Evolutionary conservation across 2,329 filamentous ascomycete species (phyloP).

Genomic region (Penicillium occitanis): DNA sequence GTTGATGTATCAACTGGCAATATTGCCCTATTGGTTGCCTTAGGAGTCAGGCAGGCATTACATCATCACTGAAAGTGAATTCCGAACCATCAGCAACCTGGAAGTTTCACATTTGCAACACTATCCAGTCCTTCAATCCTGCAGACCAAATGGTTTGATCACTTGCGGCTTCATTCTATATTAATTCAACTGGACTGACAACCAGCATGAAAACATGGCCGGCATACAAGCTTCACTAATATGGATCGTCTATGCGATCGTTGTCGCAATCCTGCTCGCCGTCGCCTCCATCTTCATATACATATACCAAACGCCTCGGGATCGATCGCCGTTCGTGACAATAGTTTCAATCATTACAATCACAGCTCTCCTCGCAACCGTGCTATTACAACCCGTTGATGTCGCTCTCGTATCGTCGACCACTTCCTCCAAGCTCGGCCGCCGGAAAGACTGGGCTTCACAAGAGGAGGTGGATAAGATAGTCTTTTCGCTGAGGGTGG

Average conservation of each 20-base stretch:
- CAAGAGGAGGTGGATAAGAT: constrained; percentile 76
- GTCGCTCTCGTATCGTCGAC: constrained; percentile 93
- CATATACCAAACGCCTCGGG: constrained; percentile 84
- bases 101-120: neutral
- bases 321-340: constrained; percentile 79
- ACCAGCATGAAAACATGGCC: constrained; percentile 43
- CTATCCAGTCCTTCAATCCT: neutral
- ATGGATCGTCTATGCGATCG: constrained; percentile 89
- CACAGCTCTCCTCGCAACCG: constrained; percentile 83
- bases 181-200: neutral
- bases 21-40: neutral
- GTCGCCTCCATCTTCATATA: constrained; percentile 84
- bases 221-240: constrained; percentile 83
- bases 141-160: neutral
- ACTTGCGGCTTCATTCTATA: neutral
- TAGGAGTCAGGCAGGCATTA: neutral
- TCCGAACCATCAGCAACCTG: neutral
- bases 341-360: constrained; percentile 83
- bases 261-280: constrained; percentile 71
- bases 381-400: constrained; percentile 90
- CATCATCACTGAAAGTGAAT: neutral
- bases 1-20: neutral
- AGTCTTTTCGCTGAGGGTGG: constrained; percentile 74
- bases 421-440: constrained; percentile 68
- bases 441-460: constrained; percentile 93